Percentiles rank a stretch among this genome's conserved stretches.
Evolutionary conservation across 2,329 filamentous ascomycete genomes (phyloP).

Genomic region (Apiospora saccharicola): DNA sequence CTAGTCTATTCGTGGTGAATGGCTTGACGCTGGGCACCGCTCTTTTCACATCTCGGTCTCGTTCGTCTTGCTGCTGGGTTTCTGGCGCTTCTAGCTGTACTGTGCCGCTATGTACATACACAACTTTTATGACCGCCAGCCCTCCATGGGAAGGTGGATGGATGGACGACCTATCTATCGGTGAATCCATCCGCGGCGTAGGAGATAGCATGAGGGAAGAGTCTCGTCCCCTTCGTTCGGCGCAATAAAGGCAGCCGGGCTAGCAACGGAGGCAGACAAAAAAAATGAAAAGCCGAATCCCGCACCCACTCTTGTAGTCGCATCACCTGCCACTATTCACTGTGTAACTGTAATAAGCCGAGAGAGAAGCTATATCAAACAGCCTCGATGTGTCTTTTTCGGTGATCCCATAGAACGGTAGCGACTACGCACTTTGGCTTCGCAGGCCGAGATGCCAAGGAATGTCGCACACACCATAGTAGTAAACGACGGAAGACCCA

Average conservation of each 20-base stretch:
- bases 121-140: not conserved
- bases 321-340: not conserved
- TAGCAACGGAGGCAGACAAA: not conserved
- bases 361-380: slow-evolving; percentile 13
- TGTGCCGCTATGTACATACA: not conserved
- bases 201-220: not conserved
- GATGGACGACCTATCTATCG: not conserved
- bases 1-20: slow-evolving; percentile 17
- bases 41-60: slow-evolving; percentile 9
- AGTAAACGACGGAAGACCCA: not conserved
- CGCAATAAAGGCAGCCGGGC: not conserved
- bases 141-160: not conserved
- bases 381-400: not conserved
- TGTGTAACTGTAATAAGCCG: not conserved
- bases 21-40: slow-evolving; percentile 11
- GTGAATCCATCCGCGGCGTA: not conserved
- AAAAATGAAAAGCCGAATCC: slow-evolving; percentile 11
- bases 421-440: slow-evolving; percentile 20
- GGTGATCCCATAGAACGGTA: slow-evolving; percentile 1
- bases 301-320: not conserved
- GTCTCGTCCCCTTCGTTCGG: not conserved
- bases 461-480: slow-evolving; percentile 13
- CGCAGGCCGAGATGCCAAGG: slow-evolving; percentile 16
- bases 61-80: not conserved
- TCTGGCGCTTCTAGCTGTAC: not conserved